These are phyloP conservation scores for Dicorynia guianensis DNA, from an alignment of 306 rosid species.

Conservation along the genomic window DNA sequence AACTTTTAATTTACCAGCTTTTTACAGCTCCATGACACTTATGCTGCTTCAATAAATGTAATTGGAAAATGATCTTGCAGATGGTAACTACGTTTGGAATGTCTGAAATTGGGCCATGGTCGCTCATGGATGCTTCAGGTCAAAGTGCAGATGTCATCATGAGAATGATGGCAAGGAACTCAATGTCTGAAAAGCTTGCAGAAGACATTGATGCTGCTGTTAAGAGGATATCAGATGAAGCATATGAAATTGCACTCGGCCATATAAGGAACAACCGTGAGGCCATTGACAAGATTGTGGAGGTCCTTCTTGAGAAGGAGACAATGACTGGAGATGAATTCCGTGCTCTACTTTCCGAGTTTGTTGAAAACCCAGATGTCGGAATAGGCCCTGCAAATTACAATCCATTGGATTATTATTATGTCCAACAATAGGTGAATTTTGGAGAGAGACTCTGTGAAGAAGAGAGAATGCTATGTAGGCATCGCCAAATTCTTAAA, in stretches of 20 bases:
- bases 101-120: slow-evolving; percentile 99
- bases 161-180: slow-evolving; percentile 99
- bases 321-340: slow-evolving; percentile 90
- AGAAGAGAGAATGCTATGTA: too few relatives aligned
- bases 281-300: slow-evolving; percentile 93
- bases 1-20: neutral
- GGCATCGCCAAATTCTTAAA: too few relatives aligned
- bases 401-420: too few relatives aligned
- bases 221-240: slow-evolving; percentile 85
- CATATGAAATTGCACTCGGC: slow-evolving; percentile 79
- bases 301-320: slow-evolving; percentile 92
- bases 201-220: slow-evolving; percentile 90
- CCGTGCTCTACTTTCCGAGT: slow-evolving; percentile 86
- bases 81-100: slow-evolving; percentile 95
- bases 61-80: slow-evolving; percentile 55
- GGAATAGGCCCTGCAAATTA: too few relatives aligned
- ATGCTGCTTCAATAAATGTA: slow-evolving; percentile 30
- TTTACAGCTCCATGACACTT: slow-evolving; percentile 15
- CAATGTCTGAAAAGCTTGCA: slow-evolving; percentile 96
- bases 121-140: slow-evolving; percentile 81
- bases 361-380: slow-evolving; percentile 90
- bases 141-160: slow-evolving; percentile 88
- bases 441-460: too few relatives aligned
- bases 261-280: slow-evolving; percentile 96
- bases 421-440: too few relatives aligned